Evolutionary conservation across 768 basidiomycete genomes (phyloP), one percentile per base, ranked within the genome.

Genomic region (Dictyophora rubrovolvata): DNA sequence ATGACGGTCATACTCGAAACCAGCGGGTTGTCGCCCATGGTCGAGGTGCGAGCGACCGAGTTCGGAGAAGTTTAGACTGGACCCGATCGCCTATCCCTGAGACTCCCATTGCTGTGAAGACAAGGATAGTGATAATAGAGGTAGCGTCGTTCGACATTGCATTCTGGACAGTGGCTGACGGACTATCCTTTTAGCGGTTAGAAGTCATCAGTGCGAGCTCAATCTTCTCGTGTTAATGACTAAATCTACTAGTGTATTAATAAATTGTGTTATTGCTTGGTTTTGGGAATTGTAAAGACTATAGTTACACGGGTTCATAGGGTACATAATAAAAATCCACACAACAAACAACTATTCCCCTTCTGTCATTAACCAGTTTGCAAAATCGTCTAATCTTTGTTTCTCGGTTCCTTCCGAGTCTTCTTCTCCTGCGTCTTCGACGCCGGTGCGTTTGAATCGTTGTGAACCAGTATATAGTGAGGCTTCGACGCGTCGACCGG

Each of bases 301-400:
- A 42, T 42, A 42, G 42, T 42, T 23, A 52, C 22, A 52, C 18
- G 50, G 22, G 12, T 18, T 23, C 18, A 55, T 55, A 36, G 20
- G 10, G 20, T 28, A 21, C 23, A 20, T 10, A 55, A 55, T 28
- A 36, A 21, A 55, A 36, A 22, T 55, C 3, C 7, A 20, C 42
- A 54, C 18, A 47, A 47, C 18, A 16, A 1, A 22, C 10, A 20
- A 22, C 54, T 65, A 87, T 64, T 91, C 87, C 36, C 83, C 88
- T 71, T 92, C 89, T 9, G 80, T 79, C 72, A 93, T 78, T 50
- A 96, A 74, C 93, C 93, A 95, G 42, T 83, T 73, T 0, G 90
- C 89, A 67, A 95, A 96, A 69, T 85, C 81, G 56, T 95, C 93
- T 67, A 97, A 70, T 50, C 93, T 83, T 68, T 82, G 81, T 77